phyloP scores from a whole-genome alignment of 176 grass and related monocot species.

The Hordeum marinum region DNA sequence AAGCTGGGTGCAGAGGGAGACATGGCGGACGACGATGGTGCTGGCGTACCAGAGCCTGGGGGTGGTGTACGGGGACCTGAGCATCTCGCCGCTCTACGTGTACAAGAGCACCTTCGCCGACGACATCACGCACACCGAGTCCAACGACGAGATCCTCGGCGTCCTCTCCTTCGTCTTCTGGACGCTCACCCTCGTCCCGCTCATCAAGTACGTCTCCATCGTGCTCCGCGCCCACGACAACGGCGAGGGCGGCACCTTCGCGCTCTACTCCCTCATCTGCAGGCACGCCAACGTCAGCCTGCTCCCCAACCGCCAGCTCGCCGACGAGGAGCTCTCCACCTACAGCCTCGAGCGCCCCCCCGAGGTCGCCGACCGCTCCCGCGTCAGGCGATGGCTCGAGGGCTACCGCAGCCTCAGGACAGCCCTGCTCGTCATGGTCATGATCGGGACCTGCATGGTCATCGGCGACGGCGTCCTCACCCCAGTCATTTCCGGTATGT shows the following conservation, averaged over 20 bases:
- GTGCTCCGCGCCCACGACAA: slow-evolving; percentile 95
- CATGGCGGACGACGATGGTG: slow-evolving; percentile 74
- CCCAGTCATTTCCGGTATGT: slow-evolving; percentile 78
- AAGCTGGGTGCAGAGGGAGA: slow-evolving; percentile 42
- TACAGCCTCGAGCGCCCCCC: slow-evolving; percentile 64
- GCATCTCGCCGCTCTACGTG: slow-evolving; percentile 94
- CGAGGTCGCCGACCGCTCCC: slow-evolving; percentile 20
- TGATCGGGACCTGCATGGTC: slow-evolving; percentile 96
- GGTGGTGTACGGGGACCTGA: slow-evolving; percentile 91
- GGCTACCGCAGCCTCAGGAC: slow-evolving; percentile 58
- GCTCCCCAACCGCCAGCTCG: slow-evolving; percentile 82
- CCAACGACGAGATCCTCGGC: slow-evolving; percentile 90
- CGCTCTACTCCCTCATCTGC: slow-evolving; percentile 91
- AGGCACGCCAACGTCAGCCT: slow-evolving; percentile 95
- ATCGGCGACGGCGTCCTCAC: slow-evolving; percentile 97
- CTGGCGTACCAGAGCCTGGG: slow-evolving; percentile 96
- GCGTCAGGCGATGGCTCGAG: slow-evolving; percentile 70
- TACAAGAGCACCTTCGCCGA: slow-evolving; percentile 99
- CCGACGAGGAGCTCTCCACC: slow-evolving; percentile 89
- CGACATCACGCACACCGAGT: slow-evolving; percentile 90
- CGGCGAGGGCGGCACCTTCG: slow-evolving; percentile 96
- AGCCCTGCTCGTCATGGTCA: slow-evolving; percentile 82
- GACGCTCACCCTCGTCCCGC: slow-evolving; percentile 90
- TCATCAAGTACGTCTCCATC: slow-evolving; percentile 94
- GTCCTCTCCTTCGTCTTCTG: slow-evolving; percentile 95